Base-by-base conservation (phyloP, 2,329 filamentous ascomycete species). In the Stachybotrys echinatus region DNA sequence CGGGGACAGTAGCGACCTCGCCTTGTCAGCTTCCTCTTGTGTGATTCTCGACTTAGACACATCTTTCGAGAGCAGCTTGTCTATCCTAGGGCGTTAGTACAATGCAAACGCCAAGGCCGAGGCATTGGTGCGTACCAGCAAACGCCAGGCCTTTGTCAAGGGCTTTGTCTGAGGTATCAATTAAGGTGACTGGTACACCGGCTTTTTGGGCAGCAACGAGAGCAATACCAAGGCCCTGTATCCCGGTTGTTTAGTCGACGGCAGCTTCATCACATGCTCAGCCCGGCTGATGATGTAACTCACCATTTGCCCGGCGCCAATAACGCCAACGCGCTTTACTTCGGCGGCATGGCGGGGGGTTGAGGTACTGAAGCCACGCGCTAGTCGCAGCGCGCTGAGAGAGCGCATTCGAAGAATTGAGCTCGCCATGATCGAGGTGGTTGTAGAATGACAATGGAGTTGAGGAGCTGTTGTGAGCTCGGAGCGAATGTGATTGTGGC, bases 251-350 rank as follows among this genome's bases (percentile, higher is more conserved):
- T 34, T 34, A 34, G 27, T 55, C 49, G 45, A 43, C 20, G 37
- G 39, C 38, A 39, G 27, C n/a, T 47, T 48, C 44, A 56, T 72
- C 65, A 69, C 69, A 70, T 74, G 70, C 56, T 51, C 61, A 60
- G 34, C 42, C 49, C 18, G 14, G 27, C 5, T 8, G 14, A 5
- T 34, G 5, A 12, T 12, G 8, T 10, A 54, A 66, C 77, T 64
- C 71, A 95, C 92, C 92, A 97, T 96, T 69, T 97, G 94, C 23
- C 94, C 94, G 48, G 92, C 92, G 57, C 94, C 94, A 63, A 99
- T 79, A 46, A 99, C 92, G 63, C 92, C 94, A 40, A 99, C 74
- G 58, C 82, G 87, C 74, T 92, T 95, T 54, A 99, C 85, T 63
- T 92, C 83, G 50, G 85, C 83, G 53, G 82, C 83, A 60, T 74